Evolutionary conservation across 2,329 filamentous ascomycete genomes (phyloP).

Genomic region (Trichophaea hybrida): DNA sequence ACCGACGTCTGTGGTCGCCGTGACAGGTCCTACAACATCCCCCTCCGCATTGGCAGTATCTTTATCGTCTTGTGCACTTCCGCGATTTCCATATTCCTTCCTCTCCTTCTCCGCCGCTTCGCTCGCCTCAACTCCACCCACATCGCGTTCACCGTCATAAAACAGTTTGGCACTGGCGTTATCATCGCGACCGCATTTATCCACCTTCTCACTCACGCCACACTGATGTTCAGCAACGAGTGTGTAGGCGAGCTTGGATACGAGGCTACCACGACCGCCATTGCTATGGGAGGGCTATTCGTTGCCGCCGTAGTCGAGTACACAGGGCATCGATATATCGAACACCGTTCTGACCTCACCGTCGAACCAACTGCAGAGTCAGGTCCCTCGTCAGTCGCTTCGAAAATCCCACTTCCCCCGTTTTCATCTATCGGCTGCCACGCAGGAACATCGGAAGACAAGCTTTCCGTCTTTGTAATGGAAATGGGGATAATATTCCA

Average conservation of each 20-base stretch:
- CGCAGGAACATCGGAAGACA: slow-evolving; percentile 9
- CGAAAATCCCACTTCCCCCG: neutral
- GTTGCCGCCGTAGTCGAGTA: slow-evolving; percentile 60
- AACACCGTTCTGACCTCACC: neutral
- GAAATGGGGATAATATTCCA: slow-evolving; percentile 65
- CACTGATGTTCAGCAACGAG: slow-evolving; percentile 55
- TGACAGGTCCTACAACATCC: slow-evolving; percentile 49
- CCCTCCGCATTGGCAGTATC: slow-evolving; percentile 53
- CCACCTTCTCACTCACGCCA: slow-evolving; percentile 57
- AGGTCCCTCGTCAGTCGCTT: neutral
- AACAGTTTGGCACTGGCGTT: slow-evolving; percentile 61
- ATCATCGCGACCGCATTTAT: slow-evolving; percentile 59
- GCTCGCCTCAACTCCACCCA: slow-evolving; percentile 38
- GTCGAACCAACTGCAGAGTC: neutral
- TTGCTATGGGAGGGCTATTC: slow-evolving; percentile 61
- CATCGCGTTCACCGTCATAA: slow-evolving; percentile 47
- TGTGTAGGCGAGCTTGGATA: slow-evolving; percentile 53
- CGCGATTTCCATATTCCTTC: slow-evolving; percentile 49
- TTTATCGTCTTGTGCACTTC: slow-evolving; percentile 59
- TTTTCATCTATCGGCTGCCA: neutral
- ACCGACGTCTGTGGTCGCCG: slow-evolving; percentile 27
- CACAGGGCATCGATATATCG: slow-evolving; percentile 45
- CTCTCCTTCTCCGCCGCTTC: slow-evolving; percentile 48
- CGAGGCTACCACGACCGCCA: slow-evolving; percentile 53
- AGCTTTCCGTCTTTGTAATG: slow-evolving; percentile 39